Conservation (phyloP, 306 rosid species). For the Echinosophora koreensis region DNA sequence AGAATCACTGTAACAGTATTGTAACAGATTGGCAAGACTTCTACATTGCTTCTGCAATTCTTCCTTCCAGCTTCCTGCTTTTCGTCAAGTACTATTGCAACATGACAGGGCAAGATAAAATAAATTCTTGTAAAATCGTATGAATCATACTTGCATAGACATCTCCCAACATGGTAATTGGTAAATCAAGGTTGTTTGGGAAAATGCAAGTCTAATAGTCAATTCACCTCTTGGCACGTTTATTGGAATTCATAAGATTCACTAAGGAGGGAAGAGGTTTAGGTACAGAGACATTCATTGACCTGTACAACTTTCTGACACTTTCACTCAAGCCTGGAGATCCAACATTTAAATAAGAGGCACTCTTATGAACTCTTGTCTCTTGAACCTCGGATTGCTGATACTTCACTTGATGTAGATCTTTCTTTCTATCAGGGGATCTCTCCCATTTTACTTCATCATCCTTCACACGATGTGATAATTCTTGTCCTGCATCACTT, state of each 20-base stretch:
- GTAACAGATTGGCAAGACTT: constrained; percentile 30
- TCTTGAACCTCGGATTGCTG: constrained; percentile 51
- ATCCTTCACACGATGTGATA: constrained; percentile 45
- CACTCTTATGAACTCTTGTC: constrained; percentile 42
- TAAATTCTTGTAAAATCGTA: constrained; percentile 32
- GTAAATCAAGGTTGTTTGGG: constrained; percentile 2
- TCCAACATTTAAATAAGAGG: constrained; percentile 51
- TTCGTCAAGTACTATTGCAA: constrained; percentile 21
- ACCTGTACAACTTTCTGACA: constrained; percentile 68
- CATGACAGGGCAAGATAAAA: constrained; percentile 8
- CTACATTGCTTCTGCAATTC: constrained; percentile 27
- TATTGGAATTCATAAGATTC: constrained; percentile 63
- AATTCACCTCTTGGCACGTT: constrained; percentile 65
- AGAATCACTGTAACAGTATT: constrained; percentile 1
- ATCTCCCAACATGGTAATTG: constrained; percentile 26
- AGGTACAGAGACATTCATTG: constrained; percentile 77
- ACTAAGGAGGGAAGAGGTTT: constrained; percentile 79
- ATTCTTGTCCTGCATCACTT: constrained; percentile 41
- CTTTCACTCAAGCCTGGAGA: constrained; percentile 62
- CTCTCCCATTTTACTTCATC: constrained; percentile 45
- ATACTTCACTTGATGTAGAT: constrained; percentile 28
- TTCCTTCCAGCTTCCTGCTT: constrained; percentile 34
- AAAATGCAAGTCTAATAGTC: constrained; percentile 30
- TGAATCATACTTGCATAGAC: constrained; percentile 24
- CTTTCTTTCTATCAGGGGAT: constrained; percentile 40